Evolutionary conservation across 202 grass and related monocot genomes (phyloP).

Genomic region (Hordeum pubiflorum): DNA sequence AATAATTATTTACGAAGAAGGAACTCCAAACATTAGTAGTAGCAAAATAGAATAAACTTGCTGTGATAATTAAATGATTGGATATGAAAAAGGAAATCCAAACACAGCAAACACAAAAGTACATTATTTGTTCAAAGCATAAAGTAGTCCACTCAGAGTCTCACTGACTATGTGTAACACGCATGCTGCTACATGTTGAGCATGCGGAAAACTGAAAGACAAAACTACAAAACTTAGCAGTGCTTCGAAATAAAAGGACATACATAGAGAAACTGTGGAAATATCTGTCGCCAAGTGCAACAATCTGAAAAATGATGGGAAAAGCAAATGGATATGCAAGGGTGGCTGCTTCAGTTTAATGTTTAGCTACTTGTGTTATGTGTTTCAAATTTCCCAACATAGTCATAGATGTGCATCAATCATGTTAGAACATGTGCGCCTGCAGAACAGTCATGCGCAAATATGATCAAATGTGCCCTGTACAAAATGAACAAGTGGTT

Average conservation of each 20-base stretch:
- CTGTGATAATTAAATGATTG: not conserved
- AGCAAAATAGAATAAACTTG: not conserved
- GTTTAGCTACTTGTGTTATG: not conserved
- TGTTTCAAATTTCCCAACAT: not conserved
- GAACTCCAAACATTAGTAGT: not conserved
- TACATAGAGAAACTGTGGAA: not conserved
- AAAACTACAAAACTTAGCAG: not conserved
- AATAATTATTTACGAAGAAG: not conserved
- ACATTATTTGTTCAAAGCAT: not conserved
- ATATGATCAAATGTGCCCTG: not conserved
- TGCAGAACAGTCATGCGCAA: not conserved
- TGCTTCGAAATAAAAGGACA: not conserved
- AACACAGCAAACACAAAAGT: not conserved
- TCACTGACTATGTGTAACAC: not conserved
- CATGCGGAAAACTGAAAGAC: constrained; percentile 12
- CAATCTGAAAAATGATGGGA: constrained; percentile 3
- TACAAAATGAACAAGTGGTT: not conserved
- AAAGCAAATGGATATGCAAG: not conserved
- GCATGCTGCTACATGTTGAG: not conserved
- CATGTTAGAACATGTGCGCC: not conserved
- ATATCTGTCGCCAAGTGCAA: not conserved
- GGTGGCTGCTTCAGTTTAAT: not conserved
- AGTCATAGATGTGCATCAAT: not conserved
- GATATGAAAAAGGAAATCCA: not conserved
- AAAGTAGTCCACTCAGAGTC: not conserved